Evolutionary conservation across 345 rosid genomes (phyloP).

Genomic region (Dipteronia dyeriana): DNA sequence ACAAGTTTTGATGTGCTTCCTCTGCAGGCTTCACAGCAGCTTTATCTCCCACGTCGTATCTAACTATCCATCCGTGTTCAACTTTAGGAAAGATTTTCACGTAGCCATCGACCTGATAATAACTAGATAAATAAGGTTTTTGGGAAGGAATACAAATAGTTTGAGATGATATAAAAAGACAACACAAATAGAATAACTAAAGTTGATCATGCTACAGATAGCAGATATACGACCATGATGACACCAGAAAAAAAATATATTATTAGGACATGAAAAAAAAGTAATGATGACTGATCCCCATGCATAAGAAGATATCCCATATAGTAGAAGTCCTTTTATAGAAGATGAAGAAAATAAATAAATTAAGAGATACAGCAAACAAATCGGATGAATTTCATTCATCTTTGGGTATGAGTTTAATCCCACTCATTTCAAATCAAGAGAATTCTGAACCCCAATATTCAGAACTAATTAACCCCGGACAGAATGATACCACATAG

Average conservation of each 20-base stretch:
- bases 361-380: neutral
- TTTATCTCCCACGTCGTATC: constrained; percentile 53
- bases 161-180: neutral
- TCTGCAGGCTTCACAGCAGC: constrained; percentile 53
- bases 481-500: neutral
- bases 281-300: neutral
- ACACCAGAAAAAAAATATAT: neutral
- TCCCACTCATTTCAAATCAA: neutral
- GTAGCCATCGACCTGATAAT: constrained; percentile 48
- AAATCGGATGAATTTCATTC: neutral
- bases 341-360: neutral
- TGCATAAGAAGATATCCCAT: neutral
- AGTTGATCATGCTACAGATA: neutral
- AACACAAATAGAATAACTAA: neutral
- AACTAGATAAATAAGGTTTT: neutral
- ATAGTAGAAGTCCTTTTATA: neutral
- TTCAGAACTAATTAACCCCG: neutral
- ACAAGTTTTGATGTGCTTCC: constrained; percentile 67
- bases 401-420: neutral
- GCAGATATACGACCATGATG: neutral
- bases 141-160: neutral
- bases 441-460: neutral
- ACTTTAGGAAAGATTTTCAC: constrained; percentile 81
- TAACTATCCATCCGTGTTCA: constrained; percentile 71
- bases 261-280: neutral